Evolutionary conservation across 495 filamentous ascomycete genomes (phyloP).

Genomic region (Aspergillus carlsbadensis): DNA sequence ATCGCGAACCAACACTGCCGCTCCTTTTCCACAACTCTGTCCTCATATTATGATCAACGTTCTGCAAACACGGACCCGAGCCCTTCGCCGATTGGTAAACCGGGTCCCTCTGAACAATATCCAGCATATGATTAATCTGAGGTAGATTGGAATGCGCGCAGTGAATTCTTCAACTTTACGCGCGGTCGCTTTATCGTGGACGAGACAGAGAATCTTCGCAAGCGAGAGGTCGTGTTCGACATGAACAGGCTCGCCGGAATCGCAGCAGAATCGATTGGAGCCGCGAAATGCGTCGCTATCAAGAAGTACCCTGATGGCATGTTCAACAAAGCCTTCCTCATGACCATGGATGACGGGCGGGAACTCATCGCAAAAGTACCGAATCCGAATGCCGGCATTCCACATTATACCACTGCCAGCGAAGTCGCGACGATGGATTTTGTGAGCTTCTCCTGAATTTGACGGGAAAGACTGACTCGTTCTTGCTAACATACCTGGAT

Average conservation of each 20-base stretch:
- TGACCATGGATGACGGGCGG: slow-evolving; percentile 43
- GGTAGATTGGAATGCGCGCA: slow-evolving; percentile 33
- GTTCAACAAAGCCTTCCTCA: slow-evolving; percentile 41
- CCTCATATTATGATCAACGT: slow-evolving; percentile 4
- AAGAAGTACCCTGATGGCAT: slow-evolving; percentile 35
- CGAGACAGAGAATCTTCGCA: slow-evolving; percentile 32
- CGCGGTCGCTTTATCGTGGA: slow-evolving; percentile 37
- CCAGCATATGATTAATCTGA: slow-evolving; percentile 13
- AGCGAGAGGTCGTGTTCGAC: slow-evolving; percentile 36
- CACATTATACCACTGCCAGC: slow-evolving; percentile 35
- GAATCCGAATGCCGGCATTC: slow-evolving; percentile 36
- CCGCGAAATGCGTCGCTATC: slow-evolving; percentile 29
- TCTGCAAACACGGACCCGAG: slow-evolving; percentile 5
- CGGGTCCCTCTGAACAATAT: slow-evolving; percentile 8
- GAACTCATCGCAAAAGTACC: slow-evolving; percentile 38
- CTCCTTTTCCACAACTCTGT: slow-evolving; percentile 14
- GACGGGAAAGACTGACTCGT: no score
- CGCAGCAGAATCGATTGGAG: slow-evolving; percentile 35
- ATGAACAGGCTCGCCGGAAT: slow-evolving; percentile 32
- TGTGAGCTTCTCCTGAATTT: slow-evolving; percentile 22
- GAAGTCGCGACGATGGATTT: slow-evolving; percentile 46
- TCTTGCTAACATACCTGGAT: slow-evolving; percentile 14
- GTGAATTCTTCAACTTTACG: slow-evolving; percentile 37
- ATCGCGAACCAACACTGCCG: slow-evolving; percentile 11
- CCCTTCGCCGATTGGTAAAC: slow-evolving; percentile 21